Percentiles rank a stretch among this genome's conserved stretches.
phyloP scores from a whole-genome alignment of 2,329 filamentous ascomycete species.

The Paracamarosporium sp. region DNA sequence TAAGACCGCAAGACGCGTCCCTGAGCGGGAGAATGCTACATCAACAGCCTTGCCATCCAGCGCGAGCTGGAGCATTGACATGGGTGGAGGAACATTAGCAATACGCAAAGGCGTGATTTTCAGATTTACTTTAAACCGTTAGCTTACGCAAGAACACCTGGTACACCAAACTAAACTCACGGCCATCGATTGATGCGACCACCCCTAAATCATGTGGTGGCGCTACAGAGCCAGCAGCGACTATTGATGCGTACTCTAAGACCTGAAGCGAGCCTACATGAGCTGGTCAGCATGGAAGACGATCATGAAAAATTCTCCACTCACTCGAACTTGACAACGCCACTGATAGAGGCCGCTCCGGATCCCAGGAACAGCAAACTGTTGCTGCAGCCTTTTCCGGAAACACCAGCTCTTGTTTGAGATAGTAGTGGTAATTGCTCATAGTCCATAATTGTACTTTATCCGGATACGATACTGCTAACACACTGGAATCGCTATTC shows the following conservation, averaged over 20 bases:
- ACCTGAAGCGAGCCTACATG: conserved; percentile 59
- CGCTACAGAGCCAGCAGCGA: conserved; percentile 71
- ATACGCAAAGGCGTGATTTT: conserved; percentile 86
- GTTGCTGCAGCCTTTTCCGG: conserved; percentile 24
- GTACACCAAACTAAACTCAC: conserved; percentile 44
- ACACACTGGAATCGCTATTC: conserved; percentile 91
- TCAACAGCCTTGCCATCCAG: conserved; percentile 72
- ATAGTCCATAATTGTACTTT: conserved; percentile 94
- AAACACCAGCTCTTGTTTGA: conserved; percentile 81
- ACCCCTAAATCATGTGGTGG: conserved; percentile 79
- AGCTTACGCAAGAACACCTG: conserved; percentile 17
- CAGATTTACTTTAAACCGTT: conserved; percentile 57
- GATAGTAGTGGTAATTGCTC: conserved; percentile 97
- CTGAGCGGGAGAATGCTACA: conserved; percentile 67
- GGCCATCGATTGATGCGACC: conserved; percentile 85
- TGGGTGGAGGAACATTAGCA: conserved; percentile 89
- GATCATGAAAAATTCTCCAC: background rate
- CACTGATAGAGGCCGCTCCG: conserved; percentile 79
- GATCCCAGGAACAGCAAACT: conserved; percentile 70
- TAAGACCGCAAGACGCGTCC: conserved; percentile 69
- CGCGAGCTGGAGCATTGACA: conserved; percentile 79
- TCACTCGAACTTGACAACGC: conserved; percentile 54
- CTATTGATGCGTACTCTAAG: conserved; percentile 70
- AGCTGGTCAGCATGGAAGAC: background rate
- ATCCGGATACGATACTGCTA: conserved; percentile 79